phyloP scores from a whole-genome alignment of 345 rosid species.

The Eucalyptus caleyi region DNA sequence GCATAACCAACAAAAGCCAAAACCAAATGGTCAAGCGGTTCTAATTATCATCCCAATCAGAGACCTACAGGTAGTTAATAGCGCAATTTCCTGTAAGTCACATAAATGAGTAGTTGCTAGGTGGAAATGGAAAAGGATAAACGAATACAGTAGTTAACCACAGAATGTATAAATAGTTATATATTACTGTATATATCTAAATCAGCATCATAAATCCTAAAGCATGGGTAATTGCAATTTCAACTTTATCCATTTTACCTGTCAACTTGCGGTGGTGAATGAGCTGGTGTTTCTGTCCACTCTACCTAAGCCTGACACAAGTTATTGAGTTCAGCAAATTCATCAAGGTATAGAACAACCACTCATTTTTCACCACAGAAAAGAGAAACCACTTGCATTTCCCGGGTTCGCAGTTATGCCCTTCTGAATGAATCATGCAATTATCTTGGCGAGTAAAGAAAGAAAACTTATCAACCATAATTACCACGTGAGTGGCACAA shows the following conservation, averaged over 20 bases:
- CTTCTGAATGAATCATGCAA: background rate
- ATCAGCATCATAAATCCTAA: background rate
- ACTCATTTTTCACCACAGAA: background rate
- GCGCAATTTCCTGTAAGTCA: background rate
- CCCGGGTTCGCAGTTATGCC: background rate
- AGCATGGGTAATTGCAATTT: background rate
- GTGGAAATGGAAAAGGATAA: background rate
- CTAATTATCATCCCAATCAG: background rate
- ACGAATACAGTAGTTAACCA: background rate
- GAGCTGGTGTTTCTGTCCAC: slow-evolving; percentile 53
- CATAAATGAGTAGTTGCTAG: background rate
- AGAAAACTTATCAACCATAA: background rate
- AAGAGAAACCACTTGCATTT: background rate
- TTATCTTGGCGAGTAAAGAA: background rate
- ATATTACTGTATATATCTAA: background rate
- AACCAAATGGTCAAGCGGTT: background rate
- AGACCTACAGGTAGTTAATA: background rate
- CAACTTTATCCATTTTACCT: slow-evolving; percentile 23
- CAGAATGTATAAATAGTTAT: background rate
- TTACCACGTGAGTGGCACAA: background rate
- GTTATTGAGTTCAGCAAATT: background rate
- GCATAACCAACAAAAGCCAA: background rate
- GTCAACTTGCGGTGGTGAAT: slow-evolving; percentile 38
- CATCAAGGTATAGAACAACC: background rate
- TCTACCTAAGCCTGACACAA: slow-evolving; percentile 59